phyloP scores from a whole-genome alignment of 352 stramenopile genomes.

The Elongisporangium undulatum region DNA sequence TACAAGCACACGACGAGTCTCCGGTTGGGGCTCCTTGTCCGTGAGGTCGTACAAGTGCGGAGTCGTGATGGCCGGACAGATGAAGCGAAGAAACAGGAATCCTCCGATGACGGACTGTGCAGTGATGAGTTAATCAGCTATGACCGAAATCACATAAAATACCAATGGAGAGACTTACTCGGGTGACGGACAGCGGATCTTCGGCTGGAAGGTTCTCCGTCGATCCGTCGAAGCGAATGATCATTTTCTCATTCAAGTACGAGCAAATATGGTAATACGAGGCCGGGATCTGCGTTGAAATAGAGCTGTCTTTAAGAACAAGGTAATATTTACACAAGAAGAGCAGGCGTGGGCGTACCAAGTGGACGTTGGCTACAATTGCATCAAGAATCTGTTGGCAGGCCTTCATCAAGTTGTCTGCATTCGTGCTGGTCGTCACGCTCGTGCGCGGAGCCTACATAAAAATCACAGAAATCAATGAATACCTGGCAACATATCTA shows the following conservation, averaged over 20 bases:
- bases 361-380: slow-evolving; percentile 59
- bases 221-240: slow-evolving; percentile 61
- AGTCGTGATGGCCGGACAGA: slow-evolving; percentile 85
- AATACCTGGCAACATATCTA: not conserved
- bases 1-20: slow-evolving; percentile 81
- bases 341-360: slow-evolving; percentile 19
- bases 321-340: not conserved
- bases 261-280: slow-evolving; percentile 79
- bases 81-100: slow-evolving; percentile 86
- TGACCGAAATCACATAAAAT: not conserved
- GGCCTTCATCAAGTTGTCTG: slow-evolving; percentile 74
- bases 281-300: slow-evolving; percentile 36
- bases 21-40: slow-evolving; percentile 58
- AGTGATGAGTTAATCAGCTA: not conserved
- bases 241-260: slow-evolving; percentile 69
- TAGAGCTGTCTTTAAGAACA: not conserved
- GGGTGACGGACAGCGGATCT: slow-evolving; percentile 48
- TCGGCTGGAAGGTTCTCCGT: slow-evolving; percentile 52
- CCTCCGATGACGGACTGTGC: slow-evolving; percentile 77
- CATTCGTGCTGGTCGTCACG: slow-evolving; percentile 29
- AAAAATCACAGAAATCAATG: not conserved
- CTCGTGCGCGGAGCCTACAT: slow-evolving; percentile 23
- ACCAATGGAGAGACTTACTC: slow-evolving; percentile 20
- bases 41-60: slow-evolving; percentile 80
- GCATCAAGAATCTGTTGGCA: slow-evolving; percentile 83